phyloP scores from a whole-genome alignment of 2,329 filamentous ascomycete genomes.

The Penicillium palitans region DNA sequence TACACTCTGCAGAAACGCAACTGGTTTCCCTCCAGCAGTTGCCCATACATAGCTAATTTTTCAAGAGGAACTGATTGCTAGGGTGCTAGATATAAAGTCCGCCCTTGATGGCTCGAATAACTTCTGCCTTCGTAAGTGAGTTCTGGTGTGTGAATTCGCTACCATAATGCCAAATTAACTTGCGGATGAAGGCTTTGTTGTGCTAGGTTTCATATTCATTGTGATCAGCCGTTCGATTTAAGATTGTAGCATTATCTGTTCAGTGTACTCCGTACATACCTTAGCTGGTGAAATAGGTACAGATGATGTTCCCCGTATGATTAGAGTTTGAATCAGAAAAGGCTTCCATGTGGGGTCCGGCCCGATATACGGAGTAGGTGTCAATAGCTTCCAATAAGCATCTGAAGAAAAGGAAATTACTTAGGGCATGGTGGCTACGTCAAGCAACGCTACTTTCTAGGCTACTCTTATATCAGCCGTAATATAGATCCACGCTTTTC shows the following conservation, averaged over 20 bases:
- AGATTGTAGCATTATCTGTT: neutral
- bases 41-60: neutral
- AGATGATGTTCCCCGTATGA: neutral
- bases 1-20: neutral
- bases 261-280: neutral
- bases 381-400: neutral
- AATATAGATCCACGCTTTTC: neutral
- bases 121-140: slow-evolving; percentile 16
- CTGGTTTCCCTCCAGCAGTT: neutral
- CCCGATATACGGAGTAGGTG: neutral
- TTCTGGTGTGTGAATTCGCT: neutral
- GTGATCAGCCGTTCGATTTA: too few species aligned
- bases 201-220: neutral
- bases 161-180: neutral
- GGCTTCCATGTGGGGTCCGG: neutral
- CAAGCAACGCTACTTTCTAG: neutral
- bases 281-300: neutral
- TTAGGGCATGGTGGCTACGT: neutral
- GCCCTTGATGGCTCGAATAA: neutral
- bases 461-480: neutral
- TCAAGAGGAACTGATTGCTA: slow-evolving; percentile 11
- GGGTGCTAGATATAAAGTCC: slow-evolving; percentile 4
- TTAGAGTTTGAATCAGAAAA: neutral
- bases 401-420: neutral
- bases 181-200: neutral